Percentiles rank a stretch among this genome's conserved stretches.
Conservation (phyloP, 2,329 filamentous ascomycete species). For the Sodiomyces alkalinus region DNA sequence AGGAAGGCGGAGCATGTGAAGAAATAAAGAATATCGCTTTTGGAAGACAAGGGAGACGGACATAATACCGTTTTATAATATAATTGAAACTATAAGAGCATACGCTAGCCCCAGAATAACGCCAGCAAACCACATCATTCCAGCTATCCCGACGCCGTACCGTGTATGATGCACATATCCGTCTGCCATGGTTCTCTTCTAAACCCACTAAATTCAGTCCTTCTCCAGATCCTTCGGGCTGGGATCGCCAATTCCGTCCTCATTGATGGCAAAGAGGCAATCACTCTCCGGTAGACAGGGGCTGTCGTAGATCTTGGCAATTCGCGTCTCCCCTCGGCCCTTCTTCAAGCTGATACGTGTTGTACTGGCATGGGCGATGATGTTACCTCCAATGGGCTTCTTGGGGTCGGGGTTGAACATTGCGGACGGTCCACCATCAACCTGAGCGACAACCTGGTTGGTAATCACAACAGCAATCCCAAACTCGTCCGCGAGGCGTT, state of each 20-base stretch:
- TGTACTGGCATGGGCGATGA: slow-evolving; percentile 94
- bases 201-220: slow-evolving; percentile 39
- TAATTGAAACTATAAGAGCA: not conserved
- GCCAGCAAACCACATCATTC: too few species aligned
- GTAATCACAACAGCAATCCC: slow-evolving; percentile 97
- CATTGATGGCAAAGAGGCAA: slow-evolving; percentile 90
- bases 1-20: too few species aligned
- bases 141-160: too few species aligned
- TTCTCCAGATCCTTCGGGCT: slow-evolving; percentile 92
- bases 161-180: too few species aligned
- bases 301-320: slow-evolving; percentile 99
- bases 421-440: slow-evolving; percentile 85
- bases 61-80: too few species aligned
- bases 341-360: slow-evolving; percentile 93
- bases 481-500: slow-evolving; percentile 68
- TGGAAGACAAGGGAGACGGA: too few species aligned
- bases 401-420: slow-evolving; percentile 99
- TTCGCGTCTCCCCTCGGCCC: slow-evolving; percentile 82
- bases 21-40: too few species aligned
- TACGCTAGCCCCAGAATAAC: slow-evolving; percentile 1
- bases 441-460: slow-evolving; percentile 96
- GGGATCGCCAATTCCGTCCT: slow-evolving; percentile 92
- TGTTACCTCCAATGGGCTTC: slow-evolving; percentile 97
- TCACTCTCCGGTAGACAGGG: slow-evolving; percentile 94
- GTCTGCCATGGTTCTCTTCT: too few species aligned